Base-by-base conservation (phyloP, 148 eudicot species). In the Heliosperma pusillum region DNA sequence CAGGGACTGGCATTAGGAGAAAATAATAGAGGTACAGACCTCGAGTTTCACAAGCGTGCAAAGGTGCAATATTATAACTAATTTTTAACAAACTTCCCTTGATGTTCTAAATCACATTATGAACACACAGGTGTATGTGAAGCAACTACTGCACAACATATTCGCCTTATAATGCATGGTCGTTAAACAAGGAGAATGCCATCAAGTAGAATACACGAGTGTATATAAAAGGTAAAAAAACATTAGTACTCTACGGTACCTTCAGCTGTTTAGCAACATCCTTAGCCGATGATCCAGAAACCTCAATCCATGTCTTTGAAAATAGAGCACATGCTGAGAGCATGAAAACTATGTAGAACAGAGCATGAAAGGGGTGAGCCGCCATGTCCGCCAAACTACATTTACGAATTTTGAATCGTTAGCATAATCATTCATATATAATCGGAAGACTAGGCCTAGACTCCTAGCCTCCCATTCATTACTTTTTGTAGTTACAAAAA, bases 261-360 rank as follows among this genome's bases (percentile, higher is more conserved):
- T 93, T 93, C 20, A 93, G 96, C 77, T 93, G 97, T 80, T 90
- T 89, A 69, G 96, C 97, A 25, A 93, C 97, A 83, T 90, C 96
- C 80, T 75, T 87, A 24, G 97, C 97, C 36, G 97, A 93, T 65
- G 93, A 90, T 75, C 97, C 96, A 72, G 97, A 93, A 29, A 93
- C 97, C 82, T 90, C 96, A 79, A 90, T 90, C 97, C 96, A 93
- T 27, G 97, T 89, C 79, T 93, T 93, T 26, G 97, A 89, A 63
- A 93, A 90, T 68, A 90, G 79, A 0, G 97, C 96, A 79, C 98
- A 93, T 7, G 93, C 96, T 27, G 97, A 83, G 19, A 93, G 90
- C 96, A 93, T 90, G 77, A 90, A 90, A 47, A 87, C 87, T 56
- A 89, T 72, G 66, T 93, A 93, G 75, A 89, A 90, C 19, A 93